Conservation (phyloP, 495 filamentous ascomycete species). For the Aspergillus affinis region DNA sequence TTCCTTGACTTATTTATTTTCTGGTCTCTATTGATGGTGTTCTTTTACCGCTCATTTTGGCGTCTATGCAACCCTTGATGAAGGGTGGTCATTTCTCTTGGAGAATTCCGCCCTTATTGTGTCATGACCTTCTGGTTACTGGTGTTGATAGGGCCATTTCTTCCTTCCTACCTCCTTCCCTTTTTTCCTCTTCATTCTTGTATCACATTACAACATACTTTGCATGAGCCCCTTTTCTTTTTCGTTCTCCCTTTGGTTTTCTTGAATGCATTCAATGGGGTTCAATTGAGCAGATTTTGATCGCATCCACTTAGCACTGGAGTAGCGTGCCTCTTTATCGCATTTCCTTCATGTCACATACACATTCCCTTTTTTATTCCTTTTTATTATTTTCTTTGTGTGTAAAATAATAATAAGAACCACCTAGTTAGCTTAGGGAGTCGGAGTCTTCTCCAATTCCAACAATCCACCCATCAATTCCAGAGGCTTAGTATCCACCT, state of each 20-base stretch:
- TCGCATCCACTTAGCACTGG: background rate
- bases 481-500: constrained; percentile 37
- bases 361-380: background rate
- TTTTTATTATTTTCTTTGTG: constrained; percentile 12
- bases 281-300: background rate
- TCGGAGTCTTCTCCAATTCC: constrained; percentile 15
- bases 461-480: constrained; percentile 34
- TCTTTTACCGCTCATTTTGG: background rate
- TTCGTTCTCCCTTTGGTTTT: constrained; percentile 16
- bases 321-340: constrained; percentile 4
- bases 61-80: background rate
- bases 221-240: constrained; percentile 8
- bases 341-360: background rate
- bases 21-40: background rate
- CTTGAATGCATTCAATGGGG: background rate
- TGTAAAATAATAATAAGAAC: background rate
- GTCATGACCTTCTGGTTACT: background rate
- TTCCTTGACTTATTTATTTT: constrained; percentile 23
- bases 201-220: background rate
- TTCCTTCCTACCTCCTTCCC: constrained; percentile 11
- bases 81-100: background rate
- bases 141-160: background rate
- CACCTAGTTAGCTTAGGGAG: background rate
- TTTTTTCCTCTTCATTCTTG: constrained; percentile 13
- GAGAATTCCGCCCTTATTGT: background rate